Evolutionary conservation across 2,329 filamentous ascomycete genomes (phyloP), one percentile per base, ranked within the genome.

Genomic region (Penicillium occitanis): DNA sequence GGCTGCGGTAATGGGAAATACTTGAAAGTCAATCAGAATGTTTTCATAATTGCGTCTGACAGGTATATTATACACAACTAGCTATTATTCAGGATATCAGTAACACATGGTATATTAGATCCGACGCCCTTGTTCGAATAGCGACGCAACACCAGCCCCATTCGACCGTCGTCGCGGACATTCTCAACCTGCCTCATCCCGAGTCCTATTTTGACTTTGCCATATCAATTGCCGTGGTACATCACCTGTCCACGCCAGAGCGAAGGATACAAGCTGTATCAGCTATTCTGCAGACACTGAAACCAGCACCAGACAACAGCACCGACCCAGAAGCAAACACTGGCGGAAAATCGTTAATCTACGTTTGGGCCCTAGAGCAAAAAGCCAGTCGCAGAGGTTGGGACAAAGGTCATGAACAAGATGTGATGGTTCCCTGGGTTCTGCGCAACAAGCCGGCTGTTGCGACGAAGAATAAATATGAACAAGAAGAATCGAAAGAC

Each of bases 1-100:
- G 95, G 95, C 68, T 98, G 95, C 79, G 95, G 95, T 67, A 99
- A 99, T 80, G 95, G 95, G 71, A 98, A 98, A 83, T 97, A 98
- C 77, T 83, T 98, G 68, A 82, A 86, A 67, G 90, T 96, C 66
- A 96, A 96, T 79, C 85, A 84, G 25, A 80, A 87, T 71, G 80
- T 97, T 59, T 93, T 91, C 80, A 90, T 97, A 63, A 77, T 98
- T 67, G 94, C 88, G 66, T 94, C 90, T 65, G 95, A 98, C 81
- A 87, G 92, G 82, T 96, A 87, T 72, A 14, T 57, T 62, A 17
- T 64, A 46, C 57, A 44, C 19, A 33, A 62, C 6, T 6, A 42
- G 25, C 14, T 55, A 28, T 37, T 63, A 19, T 48, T 33, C 14
- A 50, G n/a, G 33, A 10, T 44, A 22, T 60, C 3, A 6, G 2